These are phyloP conservation scores for Alternaria arbusti DNA, from an alignment of 2,329 filamentous ascomycete genomes.

Conservation along the genomic window DNA sequence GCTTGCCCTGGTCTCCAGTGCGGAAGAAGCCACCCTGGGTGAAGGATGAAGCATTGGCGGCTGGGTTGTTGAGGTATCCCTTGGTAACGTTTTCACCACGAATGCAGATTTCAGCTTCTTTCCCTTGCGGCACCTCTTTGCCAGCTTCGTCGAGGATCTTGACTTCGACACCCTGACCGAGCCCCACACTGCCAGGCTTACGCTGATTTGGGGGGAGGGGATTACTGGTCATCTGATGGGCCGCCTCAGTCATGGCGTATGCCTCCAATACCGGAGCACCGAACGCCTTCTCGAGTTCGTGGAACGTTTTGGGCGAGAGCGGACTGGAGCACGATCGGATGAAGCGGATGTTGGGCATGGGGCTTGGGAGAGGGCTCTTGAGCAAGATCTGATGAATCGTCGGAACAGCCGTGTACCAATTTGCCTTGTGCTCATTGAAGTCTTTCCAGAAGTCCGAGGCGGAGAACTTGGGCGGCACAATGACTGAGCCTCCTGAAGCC, in stretches of 20 bases:
- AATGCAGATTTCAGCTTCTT: conserved; percentile 83
- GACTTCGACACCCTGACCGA: conserved; percentile 84
- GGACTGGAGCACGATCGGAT: conserved; percentile 88
- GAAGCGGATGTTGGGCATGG: conserved; percentile 78
- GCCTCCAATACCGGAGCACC: conserved; percentile 84
- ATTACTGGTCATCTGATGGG: conserved; percentile 81
- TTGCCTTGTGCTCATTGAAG: conserved; percentile 75
- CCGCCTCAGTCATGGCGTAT: conserved; percentile 91
- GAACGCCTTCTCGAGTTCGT: conserved; percentile 77
- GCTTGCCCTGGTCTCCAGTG: conserved; percentile 84
- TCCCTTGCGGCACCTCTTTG: conserved; percentile 70
- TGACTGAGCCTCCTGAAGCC: conserved; percentile 75
- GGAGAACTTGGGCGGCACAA: conserved; percentile 81
- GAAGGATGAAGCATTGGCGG: conserved; percentile 77
- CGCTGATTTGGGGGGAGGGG: conserved; percentile 69
- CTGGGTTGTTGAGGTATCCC: conserved; percentile 83
- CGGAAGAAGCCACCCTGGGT: conserved; percentile 81
- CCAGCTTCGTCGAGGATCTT: conserved; percentile 76
- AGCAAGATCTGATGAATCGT: conserved; percentile 91
- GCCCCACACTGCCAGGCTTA: conserved; percentile 80
- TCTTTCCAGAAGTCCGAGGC: conserved; percentile 83
- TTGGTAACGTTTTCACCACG: conserved; percentile 81
- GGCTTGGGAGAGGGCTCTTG: conserved; percentile 71
- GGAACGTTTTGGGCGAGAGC: conserved; percentile 79
- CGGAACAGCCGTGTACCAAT: conserved; percentile 93